Base-by-base conservation (phyloP, 345 rosid species). In the Bruguiera parviflora region DNA sequence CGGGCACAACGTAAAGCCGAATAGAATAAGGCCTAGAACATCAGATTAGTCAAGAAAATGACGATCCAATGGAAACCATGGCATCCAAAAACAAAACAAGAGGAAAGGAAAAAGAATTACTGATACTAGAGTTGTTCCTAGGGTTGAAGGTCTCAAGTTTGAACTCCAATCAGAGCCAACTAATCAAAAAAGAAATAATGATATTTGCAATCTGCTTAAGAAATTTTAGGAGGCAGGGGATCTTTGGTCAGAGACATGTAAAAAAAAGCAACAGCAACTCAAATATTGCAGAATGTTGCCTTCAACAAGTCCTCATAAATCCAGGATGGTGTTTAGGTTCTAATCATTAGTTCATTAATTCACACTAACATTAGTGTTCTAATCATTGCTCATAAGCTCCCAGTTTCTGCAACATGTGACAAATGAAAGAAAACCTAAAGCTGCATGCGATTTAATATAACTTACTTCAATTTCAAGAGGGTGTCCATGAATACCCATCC, bases 401-500 rank as follows among this genome's bases (percentile, higher is more conserved):
- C 5, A 63, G n/a, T 63, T 39, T 35, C 27, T n/a, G 10, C 5
- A 31, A 39, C 2, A 39, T 51, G n/a, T 65, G 31, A 53, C 4
- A 21, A 33, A 2, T 22, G 51, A 65, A 21, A 28, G 43, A 51
- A 46, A 64, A 43, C 53, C 35, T 9, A 53, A 21, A 58, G 56
- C 51, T 11, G 58, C 10, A n/a, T 5, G 13, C 5, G 37, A 19
- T 27, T 0, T 8, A 11, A 70, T 58, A 49, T 27, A 32, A 69
- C 84, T 81, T 81, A 90, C 98, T 81, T 92, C 96, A 72, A 93
- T 93, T 83, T 93, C 98, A 52, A 93, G 97, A 71, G 98, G 98
- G 70, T 93, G 98, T 0, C 98, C 98, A 43, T 93, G 96, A 69
- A 93, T 93, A 57, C 98, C 98, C 98, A 93, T 93, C 66, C 98